Evolutionary conservation across 306 rosid genomes (phyloP).

Genomic region (Prunus mongolica): DNA sequence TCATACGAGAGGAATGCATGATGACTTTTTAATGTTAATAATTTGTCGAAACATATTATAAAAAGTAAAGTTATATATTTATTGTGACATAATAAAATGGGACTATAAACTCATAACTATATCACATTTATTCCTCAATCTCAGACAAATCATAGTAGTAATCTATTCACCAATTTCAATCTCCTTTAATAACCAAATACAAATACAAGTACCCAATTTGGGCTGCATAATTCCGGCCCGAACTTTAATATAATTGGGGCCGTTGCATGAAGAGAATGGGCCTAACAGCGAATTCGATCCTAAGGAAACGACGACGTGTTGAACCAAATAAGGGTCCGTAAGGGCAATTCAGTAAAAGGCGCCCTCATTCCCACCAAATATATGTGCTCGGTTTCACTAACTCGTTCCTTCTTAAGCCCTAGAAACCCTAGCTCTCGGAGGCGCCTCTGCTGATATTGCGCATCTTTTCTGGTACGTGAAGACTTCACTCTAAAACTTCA

Average conservation of each 20-base stretch:
- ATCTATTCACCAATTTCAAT: too few species aligned
- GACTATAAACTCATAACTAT: too few species aligned
- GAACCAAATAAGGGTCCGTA: not conserved
- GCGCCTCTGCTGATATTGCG: conserved; percentile 13
- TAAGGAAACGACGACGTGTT: not conserved
- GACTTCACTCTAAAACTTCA: not conserved
- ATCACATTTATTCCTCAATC: too few species aligned
- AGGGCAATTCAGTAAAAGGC: not conserved
- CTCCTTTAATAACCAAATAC: too few species aligned
- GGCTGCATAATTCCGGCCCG: not conserved
- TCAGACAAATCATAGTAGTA: too few species aligned
- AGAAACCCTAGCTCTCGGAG: conserved; percentile 11
- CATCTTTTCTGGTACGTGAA: not conserved
- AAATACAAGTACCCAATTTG: not conserved
- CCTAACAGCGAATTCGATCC: not conserved
- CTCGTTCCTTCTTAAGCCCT: not conserved
- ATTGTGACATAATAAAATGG: too few species aligned
- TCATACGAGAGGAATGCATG: too few species aligned
- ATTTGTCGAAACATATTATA: too few species aligned
- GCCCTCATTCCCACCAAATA: conserved; percentile 1
- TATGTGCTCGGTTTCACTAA: not conserved
- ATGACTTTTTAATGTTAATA: too few species aligned
- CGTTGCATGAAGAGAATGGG: not conserved
- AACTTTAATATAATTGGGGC: not conserved
- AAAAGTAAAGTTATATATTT: too few species aligned